Conservation (phyloP, 208 protist species). For the Leishmania arabica region DNA sequence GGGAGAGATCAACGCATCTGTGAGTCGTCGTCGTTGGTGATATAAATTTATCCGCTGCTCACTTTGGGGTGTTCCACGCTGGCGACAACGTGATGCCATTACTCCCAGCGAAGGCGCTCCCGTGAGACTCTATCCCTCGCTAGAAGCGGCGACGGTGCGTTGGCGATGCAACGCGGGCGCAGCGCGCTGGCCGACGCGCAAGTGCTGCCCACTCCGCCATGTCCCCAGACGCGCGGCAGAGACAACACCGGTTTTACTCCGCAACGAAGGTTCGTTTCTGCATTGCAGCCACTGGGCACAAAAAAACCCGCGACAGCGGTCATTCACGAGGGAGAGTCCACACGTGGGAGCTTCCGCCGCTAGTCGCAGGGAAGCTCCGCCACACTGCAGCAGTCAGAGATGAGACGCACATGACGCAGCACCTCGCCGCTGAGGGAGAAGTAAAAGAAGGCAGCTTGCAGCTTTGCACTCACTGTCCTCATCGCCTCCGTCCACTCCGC, state of each 20-base stretch:
- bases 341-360: neutral
- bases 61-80: neutral
- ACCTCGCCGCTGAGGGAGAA: constrained; percentile 13
- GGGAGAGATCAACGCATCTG: neutral
- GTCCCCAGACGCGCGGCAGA: neutral
- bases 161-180: neutral
- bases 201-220: neutral
- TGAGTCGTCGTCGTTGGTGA: neutral
- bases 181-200: neutral
- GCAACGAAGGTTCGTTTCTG: neutral
- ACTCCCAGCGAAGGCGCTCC: neutral
- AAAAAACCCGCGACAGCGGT: neutral
- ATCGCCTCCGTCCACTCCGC: constrained; percentile 50
- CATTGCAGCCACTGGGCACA: neutral
- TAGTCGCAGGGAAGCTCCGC: constrained; percentile 27
- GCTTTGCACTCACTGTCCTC: constrained; percentile 5
- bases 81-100: neutral
- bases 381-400: constrained; percentile 36
- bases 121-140: no score
- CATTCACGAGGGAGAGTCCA: neutral
- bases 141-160: no score
- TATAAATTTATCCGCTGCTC: neutral
- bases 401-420: constrained; percentile 30
- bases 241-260: neutral
- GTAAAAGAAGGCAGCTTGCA: constrained; percentile 24